Conservation (phyloP, 257 asterid genomes). For the Cynanchum wilfordii region DNA sequence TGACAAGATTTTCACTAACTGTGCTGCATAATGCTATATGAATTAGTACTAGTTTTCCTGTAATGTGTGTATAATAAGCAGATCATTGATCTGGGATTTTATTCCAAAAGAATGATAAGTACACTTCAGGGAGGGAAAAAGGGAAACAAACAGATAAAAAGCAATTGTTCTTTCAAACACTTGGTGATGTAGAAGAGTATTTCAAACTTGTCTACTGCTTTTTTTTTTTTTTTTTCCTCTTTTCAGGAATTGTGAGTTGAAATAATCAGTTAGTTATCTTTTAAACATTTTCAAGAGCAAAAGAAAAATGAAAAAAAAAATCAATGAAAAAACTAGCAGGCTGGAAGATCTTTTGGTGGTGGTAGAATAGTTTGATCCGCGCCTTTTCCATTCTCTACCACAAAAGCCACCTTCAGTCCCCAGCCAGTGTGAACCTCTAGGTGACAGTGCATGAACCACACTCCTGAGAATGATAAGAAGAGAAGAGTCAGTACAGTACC, state of each 20-base stretch:
- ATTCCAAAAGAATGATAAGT: constrained; percentile 6
- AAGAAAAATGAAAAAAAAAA: constrained; percentile 1
- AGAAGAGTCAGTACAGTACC: neutral
- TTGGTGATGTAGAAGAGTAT: neutral
- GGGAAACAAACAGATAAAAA: neutral
- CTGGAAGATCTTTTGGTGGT: constrained; percentile 82
- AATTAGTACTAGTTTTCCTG: neutral
- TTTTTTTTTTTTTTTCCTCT: neutral
- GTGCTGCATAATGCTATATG: neutral
- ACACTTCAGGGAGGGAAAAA: neutral
- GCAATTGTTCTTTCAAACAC: neutral
- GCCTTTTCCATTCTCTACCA: constrained; percentile 83
- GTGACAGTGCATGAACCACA: constrained; percentile 79
- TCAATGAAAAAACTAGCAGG: constrained; percentile 33
- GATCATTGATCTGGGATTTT: neutral
- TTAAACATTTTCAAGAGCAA: neutral
- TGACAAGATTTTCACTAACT: neutral
- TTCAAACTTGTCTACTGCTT: constrained; percentile 9
- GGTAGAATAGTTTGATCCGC: constrained; percentile 56
- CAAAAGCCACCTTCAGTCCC: constrained; percentile 83
- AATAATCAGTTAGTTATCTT: neutral
- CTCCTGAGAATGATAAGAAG: constrained; percentile 10
- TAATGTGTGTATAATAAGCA: neutral
- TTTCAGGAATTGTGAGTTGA: constrained; percentile 7
- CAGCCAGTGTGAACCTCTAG: constrained; percentile 88